phyloP scores from a whole-genome alignment of 768 basidiomycete genomes.

The Suillus luteus region DNA sequence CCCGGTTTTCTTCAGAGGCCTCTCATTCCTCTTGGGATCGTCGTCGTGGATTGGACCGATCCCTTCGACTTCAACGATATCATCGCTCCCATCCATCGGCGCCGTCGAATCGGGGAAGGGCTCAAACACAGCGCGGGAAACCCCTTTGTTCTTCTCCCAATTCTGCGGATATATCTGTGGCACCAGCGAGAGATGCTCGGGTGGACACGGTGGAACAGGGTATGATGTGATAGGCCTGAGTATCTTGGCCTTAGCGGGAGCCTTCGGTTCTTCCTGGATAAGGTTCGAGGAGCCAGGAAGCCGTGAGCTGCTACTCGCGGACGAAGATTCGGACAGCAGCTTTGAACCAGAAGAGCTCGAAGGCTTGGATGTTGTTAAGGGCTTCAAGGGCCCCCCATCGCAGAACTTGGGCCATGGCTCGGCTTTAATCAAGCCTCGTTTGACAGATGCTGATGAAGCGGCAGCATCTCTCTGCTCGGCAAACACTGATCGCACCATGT shows the following conservation, averaged over 20 bases:
- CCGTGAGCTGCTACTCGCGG: background rate
- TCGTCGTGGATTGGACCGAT: background rate
- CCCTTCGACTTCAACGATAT: background rate
- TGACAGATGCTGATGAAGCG: background rate
- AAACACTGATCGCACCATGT: constrained; percentile 19
- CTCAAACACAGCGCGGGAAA: constrained; percentile 22
- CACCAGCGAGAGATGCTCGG: constrained; percentile 25
- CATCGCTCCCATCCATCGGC: background rate
- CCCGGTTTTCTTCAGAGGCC: background rate
- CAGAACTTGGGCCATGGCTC: constrained; percentile 2
- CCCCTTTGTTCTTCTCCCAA: constrained; percentile 8
- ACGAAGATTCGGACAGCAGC: background rate
- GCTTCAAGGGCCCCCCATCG: background rate
- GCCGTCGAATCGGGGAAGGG: background rate
- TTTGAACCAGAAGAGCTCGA: background rate
- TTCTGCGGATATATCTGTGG: constrained; percentile 11
- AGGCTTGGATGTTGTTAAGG: background rate
- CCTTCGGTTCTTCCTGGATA: background rate
- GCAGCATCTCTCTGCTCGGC: constrained; percentile 9
- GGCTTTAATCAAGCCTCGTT: background rate
- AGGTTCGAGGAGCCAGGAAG: background rate
- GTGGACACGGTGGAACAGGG: constrained; percentile 28
- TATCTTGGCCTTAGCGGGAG: constrained; percentile 19
- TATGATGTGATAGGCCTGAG: constrained; percentile 34
- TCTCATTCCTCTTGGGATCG: background rate